Conservation (phyloP, 495 filamentous ascomycete species). For the Penicillium coffeae region DNA sequence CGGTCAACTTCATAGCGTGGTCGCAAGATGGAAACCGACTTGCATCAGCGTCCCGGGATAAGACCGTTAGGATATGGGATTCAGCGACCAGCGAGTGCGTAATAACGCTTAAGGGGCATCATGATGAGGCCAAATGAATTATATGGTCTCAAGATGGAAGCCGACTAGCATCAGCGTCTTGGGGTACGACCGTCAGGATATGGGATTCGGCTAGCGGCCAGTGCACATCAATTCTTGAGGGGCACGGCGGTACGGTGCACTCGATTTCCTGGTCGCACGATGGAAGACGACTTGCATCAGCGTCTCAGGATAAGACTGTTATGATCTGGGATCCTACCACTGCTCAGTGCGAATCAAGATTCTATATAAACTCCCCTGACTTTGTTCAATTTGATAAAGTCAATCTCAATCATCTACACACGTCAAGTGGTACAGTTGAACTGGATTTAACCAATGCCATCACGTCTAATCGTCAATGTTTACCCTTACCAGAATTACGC, state of each 20-base stretch:
- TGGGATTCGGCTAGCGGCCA: slow-evolving; percentile 22
- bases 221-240: slow-evolving; percentile 16
- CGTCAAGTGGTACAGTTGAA: neutral
- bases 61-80: slow-evolving; percentile 1
- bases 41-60: neutral
- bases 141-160: slow-evolving; percentile 34
- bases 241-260: slow-evolving; percentile 14
- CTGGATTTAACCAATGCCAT: neutral
- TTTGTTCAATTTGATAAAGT: neutral
- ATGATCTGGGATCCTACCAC: slow-evolving; percentile 3
- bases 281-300: neutral
- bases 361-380: neutral
- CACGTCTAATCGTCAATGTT: neutral
- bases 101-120: neutral
- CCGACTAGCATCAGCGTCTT: slow-evolving; percentile 26
- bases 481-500: neutral
- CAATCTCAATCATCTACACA: neutral
- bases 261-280: slow-evolving; percentile 14
- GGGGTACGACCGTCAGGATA: slow-evolving; percentile 25
- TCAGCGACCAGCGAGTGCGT: neutral
- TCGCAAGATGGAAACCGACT: slow-evolving; percentile 1
- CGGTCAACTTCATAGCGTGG: slow-evolving; percentile 2
- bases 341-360: neutral
- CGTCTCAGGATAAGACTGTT: neutral
- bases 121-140: neutral